Base-by-base conservation (phyloP, 2,329 filamentous ascomycete species). In the Colletotrichum graminicola region DNA sequence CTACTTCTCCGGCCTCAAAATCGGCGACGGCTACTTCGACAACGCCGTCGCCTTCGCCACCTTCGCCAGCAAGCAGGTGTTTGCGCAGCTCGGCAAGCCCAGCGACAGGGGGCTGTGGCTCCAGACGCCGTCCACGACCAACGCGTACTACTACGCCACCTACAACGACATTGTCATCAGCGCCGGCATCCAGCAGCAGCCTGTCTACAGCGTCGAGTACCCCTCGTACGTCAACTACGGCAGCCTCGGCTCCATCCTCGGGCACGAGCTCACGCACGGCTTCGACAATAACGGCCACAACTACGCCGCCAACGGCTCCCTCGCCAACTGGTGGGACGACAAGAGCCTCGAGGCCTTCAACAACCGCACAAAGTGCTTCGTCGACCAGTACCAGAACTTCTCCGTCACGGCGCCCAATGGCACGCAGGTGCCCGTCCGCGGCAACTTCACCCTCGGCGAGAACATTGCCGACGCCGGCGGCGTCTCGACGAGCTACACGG, bases 401-500 rank as follows among this genome's bases (percentile, higher is more conserved):
- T 88, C 87, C 0, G 83, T 92, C 32, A 81, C 83, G 0, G 88
- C 86, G 0, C 83, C 87, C 14, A 84, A 90, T 45, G 87, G 84
- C 1, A 86, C 88, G 69, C 81, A 84, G 5, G 80, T 91, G 0
- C 86, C 89, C 72, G 86, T 93, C 67, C 89, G 91, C 68, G 91
- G 91, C 14, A 82, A 82, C 32, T 81, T 89, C 26, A 93, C 91
- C 0, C 81, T 93, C 1, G 89, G 88, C 26, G 92, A 93, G 81
- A 93, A 93, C 77, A 91, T 93, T 75, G 91, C 91, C 0, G 92
- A 93, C 78, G 89, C 91, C 0, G 91, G 91, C 23, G 92, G 91
- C 21, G 77, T 93, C 0, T 84, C 85, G 8, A 88, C 90, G 0
- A 84, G 90, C 1, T 93, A 88, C 76, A 82, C 85, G n/a, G 90